Percentiles rank a stretch among this genome's conserved stretches.
These are phyloP conservation scores for Pilaira anomala DNA, from an alignment of 192 early-diverging fungal species.

Conservation along the genomic window DNA sequence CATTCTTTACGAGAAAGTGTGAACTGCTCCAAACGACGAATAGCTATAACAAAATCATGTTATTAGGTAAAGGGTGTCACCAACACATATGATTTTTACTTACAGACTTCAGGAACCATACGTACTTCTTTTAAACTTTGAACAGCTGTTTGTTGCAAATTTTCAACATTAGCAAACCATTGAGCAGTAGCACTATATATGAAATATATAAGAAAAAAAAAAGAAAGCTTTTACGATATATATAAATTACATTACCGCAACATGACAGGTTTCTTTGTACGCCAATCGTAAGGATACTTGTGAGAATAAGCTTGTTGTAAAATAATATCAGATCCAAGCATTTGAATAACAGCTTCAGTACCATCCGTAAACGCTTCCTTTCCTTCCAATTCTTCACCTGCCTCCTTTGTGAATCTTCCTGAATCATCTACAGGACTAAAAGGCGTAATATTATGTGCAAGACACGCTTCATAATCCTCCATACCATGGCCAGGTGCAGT, in stretches of 20 bases:
- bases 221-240: too few relatives aligned
- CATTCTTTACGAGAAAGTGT: conserved; percentile 69
- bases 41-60: conserved; percentile 26
- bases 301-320: conserved; percentile 54
- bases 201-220: not conserved
- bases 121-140: conserved; percentile 50
- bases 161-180: conserved; percentile 76
- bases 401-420: conserved; percentile 68
- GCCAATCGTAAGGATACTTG: conserved; percentile 85
- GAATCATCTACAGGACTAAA: conserved; percentile 71
- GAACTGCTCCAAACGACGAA: conserved; percentile 60
- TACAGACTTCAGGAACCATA: conserved; percentile 59
- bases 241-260: too few relatives aligned
- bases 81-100: not conserved
- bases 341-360: conserved; percentile 51
- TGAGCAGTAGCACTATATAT: conserved; percentile 68
- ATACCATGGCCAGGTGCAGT: conserved; percentile 80
- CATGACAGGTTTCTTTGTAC: conserved; percentile 78
- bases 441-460: conserved; percentile 49
- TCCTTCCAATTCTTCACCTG: conserved; percentile 56
- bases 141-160: conserved; percentile 59
- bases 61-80: not conserved
- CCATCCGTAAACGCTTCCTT: conserved; percentile 60
- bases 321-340: conserved; percentile 49
- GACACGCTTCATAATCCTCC: conserved; percentile 74